Conservation (phyloP, 257 asterid species). For the Primulina tabacum region DNA sequence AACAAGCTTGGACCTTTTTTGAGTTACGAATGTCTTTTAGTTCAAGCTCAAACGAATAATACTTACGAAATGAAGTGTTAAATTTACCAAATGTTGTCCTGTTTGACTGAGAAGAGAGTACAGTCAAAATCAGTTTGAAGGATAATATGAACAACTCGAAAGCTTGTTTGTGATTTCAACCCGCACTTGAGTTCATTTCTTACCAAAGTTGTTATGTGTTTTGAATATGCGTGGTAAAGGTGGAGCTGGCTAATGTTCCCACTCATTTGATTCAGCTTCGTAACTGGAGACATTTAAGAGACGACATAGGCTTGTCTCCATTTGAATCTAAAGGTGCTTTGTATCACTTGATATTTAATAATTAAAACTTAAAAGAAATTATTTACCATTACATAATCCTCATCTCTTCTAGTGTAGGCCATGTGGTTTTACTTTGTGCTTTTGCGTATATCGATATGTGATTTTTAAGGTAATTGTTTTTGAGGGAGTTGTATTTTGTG, state of each 20-base stretch:
- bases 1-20: not conserved
- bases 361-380: too few relatives aligned
- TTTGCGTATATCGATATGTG: not conserved
- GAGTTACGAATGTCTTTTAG: too few relatives aligned
- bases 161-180: not conserved
- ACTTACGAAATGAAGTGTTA: too few relatives aligned
- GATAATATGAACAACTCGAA: not conserved
- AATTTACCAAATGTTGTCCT: too few relatives aligned
- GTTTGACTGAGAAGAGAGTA: too few relatives aligned
- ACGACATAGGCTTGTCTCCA: constrained; percentile 12
- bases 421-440: not conserved
- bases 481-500: not conserved
- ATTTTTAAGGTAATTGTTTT: too few relatives aligned
- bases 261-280: not conserved
- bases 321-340: not conserved
- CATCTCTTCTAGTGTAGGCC: not conserved
- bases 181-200: not conserved
- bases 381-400: not conserved
- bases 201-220: not conserved
- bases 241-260: not conserved
- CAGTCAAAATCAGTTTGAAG: too few relatives aligned
- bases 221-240: not conserved
- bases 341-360: constrained; percentile 1
- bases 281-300: not conserved
- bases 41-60: too few relatives aligned